Base-by-base conservation (phyloP, 768 basidiomycete genomes). In the Phylloporus rhodoxanthus region DNA sequence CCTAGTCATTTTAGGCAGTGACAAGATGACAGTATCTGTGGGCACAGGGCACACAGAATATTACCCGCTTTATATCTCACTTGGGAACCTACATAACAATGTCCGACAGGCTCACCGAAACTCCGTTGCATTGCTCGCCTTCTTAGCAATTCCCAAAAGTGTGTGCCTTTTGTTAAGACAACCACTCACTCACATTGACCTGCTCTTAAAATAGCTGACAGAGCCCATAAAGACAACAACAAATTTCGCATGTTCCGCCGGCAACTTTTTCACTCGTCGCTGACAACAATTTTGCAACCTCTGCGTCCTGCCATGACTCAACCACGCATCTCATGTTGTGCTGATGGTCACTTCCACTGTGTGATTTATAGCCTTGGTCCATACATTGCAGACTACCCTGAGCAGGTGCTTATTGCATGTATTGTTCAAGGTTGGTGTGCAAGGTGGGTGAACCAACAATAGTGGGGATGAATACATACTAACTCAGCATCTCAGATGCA, bases 131-230 rank as follows among this genome's bases (percentile, higher is more conserved):
- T 21, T 57, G 11, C 21, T 54, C 2, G 57, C 38, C 0, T 70
- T 69, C 41, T 56, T 70, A 2, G 50, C 61, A 1, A 67, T 70
- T 38, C 60, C 63, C 2, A 67, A 70, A 56, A 48, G 67, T 51
- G 29, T n/a, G 50, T 42, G 9, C 39, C 52, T 10, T 9, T 5
- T 34, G n/a, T n/a, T n/a, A n/a, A n/a, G n/a, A n/a, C n/a, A n/a
- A 13, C 8, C 10, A 21, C 15, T n/a, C n/a, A n/a, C n/a, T n/a
- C n/a, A n/a, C n/a, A n/a, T n/a, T n/a, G n/a, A n/a, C n/a, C n/a
- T n/a, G n/a, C n/a, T n/a, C n/a, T n/a, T n/a, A n/a, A n/a, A n/a
- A 19, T 6, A 44, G 43, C 43, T 15, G 13, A 34, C 23, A n/a
- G n/a, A n/a, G n/a, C n/a, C n/a, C n/a, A n/a, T n/a, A n/a, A n/a